Conservation (phyloP, 441 rosid species). For the Raphanus hybrid region DNA sequence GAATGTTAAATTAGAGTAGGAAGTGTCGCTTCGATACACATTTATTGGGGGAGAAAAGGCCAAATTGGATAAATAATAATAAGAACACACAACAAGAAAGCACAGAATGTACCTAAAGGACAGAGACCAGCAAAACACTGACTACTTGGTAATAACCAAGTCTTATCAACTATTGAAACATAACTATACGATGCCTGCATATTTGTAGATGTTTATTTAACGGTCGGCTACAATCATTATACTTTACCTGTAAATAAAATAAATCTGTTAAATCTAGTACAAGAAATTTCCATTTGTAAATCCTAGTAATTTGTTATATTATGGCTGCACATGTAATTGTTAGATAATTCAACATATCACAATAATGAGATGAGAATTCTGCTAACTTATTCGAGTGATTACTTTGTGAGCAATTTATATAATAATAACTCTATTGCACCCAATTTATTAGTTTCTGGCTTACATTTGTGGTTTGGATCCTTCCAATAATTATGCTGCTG, state of each 20-base stretch:
- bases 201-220: not conserved
- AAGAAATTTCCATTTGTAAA: not conserved
- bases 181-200: not conserved
- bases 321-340: not conserved
- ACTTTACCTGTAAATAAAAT: constrained; percentile 3
- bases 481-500: not conserved
- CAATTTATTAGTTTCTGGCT: not conserved
- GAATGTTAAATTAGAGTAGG: not conserved
- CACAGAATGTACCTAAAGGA: constrained; percentile 9
- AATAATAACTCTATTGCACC: not conserved
- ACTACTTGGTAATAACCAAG: constrained; percentile 13
- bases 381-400: not conserved
- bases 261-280: not conserved
- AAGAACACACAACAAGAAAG: not conserved
- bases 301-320: not conserved
- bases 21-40: not conserved
- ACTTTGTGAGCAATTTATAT: not conserved
- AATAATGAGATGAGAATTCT: not conserved
- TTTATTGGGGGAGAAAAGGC: not conserved
- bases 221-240: not conserved
- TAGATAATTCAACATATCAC: not conserved
- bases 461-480: not conserved
- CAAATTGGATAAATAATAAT: not conserved
- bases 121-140: constrained; percentile 8
- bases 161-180: constrained; percentile 3